Base-by-base conservation (phyloP, 345 rosid species). In the Zanthoxylum bungeanum region DNA sequence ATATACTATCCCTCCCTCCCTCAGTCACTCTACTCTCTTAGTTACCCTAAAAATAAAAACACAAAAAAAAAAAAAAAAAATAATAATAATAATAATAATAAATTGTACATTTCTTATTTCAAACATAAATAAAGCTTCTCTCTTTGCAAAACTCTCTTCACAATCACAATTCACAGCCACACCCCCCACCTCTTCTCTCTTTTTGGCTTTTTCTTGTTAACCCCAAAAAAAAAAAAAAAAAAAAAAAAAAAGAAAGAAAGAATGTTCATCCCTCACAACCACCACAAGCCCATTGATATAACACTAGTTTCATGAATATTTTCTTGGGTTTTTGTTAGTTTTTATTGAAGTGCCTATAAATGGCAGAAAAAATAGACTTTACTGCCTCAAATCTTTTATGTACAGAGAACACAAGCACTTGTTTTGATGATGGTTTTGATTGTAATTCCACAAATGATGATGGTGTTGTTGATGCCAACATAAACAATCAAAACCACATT, bases 321-420 rank as follows among this genome's bases (percentile, higher is more conserved):
- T 69, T 34, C 61, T 69, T 64, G 12, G 64, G 30, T 73, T 79
- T 64, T 72, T 5, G 12, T 51, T 24, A 25, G 60, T 27, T 70
- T 61, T 61, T 8, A 42, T 74, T 66, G 25, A 37, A 63, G 64
- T 62, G 27, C 74, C 64, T 17, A 52, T 61, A 69, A 71, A 90
- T 88, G 91, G 87, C 85, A 74, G 75, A 84, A 17, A 85, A 82
- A 80, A 82, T 83, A 49, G 83, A 80, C 52, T 74, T 59, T 73
- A 78, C 66, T 46, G 73, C 61, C 69, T 79, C 86, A 49, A 82
- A 78, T 52, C 86, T 86, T 77, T 71, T 84, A 3, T 85, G 91
- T 61, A 64, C 85, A 52, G 96, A 85, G 78, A 83, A 68, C 66
- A 71, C 78, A 55, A 51, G 60, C 72, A 47, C 82, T 73, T 73